phyloP scores from a whole-genome alignment of 164 flowering plant genomes.

The Tetrastigma voinierianum region DNA sequence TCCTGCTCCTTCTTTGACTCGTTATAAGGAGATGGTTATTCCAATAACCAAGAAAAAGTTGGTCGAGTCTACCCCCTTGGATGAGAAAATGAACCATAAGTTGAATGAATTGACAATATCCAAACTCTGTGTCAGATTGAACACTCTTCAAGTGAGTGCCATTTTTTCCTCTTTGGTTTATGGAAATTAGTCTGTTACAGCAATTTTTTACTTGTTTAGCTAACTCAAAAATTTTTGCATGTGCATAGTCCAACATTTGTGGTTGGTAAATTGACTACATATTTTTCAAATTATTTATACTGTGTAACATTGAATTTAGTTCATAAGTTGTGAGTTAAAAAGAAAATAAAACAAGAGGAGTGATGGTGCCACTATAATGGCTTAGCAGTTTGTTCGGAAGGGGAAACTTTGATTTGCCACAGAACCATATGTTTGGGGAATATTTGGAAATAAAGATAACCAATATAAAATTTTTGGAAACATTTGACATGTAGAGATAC shows the following conservation, averaged over 20 bases:
- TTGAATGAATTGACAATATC: slow-evolving; percentile 54
- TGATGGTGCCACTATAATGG: too few species aligned
- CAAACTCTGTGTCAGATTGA: slow-evolving; percentile 73
- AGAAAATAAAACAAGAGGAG: too few species aligned
- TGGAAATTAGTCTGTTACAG: background rate
- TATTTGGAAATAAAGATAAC: too few species aligned
- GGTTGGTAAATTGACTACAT: background rate
- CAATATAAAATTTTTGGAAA: too few species aligned
- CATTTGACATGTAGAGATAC: too few species aligned
- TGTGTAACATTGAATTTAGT: too few species aligned
- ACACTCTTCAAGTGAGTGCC: slow-evolving; percentile 68
- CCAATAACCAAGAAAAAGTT: slow-evolving; percentile 58
- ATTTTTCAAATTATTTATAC: too few species aligned
- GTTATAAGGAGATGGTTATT: slow-evolving; percentile 57
- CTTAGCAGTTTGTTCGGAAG: too few species aligned
- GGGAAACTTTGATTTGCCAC: too few species aligned
- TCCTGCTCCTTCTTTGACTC: slow-evolving; percentile 74
- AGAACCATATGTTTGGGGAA: too few species aligned
- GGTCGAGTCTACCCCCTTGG: slow-evolving; percentile 33
- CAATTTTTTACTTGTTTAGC: background rate
- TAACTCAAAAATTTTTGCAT: too few species aligned
- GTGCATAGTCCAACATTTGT: background rate
- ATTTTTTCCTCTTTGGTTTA: background rate
- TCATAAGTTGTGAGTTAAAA: too few species aligned
- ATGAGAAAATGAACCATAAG: slow-evolving; percentile 36